These are phyloP conservation scores for Polyporus tsugae DNA, from an alignment of 1,284 basidiomycete genomes.

Conservation along the genomic window DNA sequence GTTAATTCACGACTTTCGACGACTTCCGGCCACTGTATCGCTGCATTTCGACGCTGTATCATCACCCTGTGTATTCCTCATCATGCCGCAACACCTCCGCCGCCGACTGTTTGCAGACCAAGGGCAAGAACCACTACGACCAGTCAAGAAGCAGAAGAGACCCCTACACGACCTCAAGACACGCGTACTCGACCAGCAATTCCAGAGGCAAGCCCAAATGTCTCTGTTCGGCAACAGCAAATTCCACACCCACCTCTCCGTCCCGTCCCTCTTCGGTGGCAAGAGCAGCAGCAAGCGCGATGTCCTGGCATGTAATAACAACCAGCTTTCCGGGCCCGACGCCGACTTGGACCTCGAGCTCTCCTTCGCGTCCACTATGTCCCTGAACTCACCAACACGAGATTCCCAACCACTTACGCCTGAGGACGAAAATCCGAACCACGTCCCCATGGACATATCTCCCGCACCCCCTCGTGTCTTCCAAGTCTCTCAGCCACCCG, in stretches of 20 bases:
- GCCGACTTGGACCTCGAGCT: constrained; percentile 76
- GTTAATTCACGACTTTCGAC: neutral
- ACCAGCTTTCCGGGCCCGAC: constrained; percentile 61
- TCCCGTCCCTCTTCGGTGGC: constrained; percentile 58
- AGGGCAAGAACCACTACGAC: constrained; percentile 36
- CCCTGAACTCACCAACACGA: constrained; percentile 72
- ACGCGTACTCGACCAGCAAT: constrained; percentile 31
- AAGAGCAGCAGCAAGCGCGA: constrained; percentile 51
- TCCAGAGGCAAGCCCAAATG: constrained; percentile 36
- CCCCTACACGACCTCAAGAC: constrained; percentile 37
- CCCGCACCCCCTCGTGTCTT: constrained; percentile 59
- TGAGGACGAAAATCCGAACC: constrained; percentile 55
- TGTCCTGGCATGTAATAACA: constrained; percentile 54
- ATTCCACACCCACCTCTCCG: constrained; percentile 55
- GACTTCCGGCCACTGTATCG: constrained; percentile 24
- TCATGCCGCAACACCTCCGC: constrained; percentile 28
- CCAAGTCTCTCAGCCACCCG: constrained; percentile 19
- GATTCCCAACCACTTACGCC: constrained; percentile 52
- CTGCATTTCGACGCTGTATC: constrained; percentile 23
- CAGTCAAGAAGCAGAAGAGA: constrained; percentile 56
- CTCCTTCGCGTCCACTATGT: constrained; percentile 83
- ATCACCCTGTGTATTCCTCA: constrained; percentile 20
- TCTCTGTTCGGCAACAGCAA: constrained; percentile 36
- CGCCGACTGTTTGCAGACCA: constrained; percentile 39
- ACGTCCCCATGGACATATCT: constrained; percentile 79